Evolutionary conservation across 805 yeast genomes (phyloP).

Genomic region (Hermanozyma aechmeae): DNA sequence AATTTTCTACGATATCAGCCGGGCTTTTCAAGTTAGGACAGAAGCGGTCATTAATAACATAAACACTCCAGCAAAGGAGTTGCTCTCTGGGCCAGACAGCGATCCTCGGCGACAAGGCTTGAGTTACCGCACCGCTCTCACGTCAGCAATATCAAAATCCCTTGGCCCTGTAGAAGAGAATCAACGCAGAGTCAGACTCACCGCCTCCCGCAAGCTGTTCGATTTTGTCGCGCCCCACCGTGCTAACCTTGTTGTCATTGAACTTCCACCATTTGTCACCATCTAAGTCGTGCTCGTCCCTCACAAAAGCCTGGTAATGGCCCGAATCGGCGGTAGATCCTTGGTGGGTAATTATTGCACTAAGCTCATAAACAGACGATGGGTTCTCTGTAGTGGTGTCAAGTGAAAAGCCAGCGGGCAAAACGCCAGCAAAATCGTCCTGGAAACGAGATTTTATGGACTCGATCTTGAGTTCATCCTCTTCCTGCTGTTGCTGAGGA

Average conservation of each 20-base stretch:
- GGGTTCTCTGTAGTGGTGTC: conserved; percentile 63
- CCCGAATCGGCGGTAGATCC: conserved; percentile 97
- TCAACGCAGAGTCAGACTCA: conserved; percentile 91
- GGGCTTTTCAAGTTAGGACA: no score
- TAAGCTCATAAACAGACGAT: conserved; percentile 75
- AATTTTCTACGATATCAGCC: no score
- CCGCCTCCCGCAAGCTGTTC: conserved; percentile 94
- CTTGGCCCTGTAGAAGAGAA: conserved; percentile 75
- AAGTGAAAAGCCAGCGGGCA: conserved; percentile 24
- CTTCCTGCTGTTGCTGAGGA: conserved; percentile 47
- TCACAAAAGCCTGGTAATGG: conserved; percentile 87
- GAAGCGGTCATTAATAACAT: no score
- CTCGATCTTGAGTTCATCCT: conserved; percentile 40
- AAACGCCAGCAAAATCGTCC: conserved; percentile 33
- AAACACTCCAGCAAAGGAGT: no score
- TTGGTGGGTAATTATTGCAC: conserved; percentile 81
- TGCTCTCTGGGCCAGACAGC: no score
- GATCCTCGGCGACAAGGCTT: not conserved
- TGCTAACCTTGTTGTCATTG: conserved; percentile 82
- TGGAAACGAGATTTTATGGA: conserved; percentile 44
- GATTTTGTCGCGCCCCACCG: conserved; percentile 72
- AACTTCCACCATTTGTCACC: conserved; percentile 89
- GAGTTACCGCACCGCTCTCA: not conserved
- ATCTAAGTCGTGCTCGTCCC: conserved; percentile 51
- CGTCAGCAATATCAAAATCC: conserved; percentile 36